Evolutionary conservation across 495 filamentous ascomycete genomes (phyloP).

Genomic region (Penicillium argentinense): DNA sequence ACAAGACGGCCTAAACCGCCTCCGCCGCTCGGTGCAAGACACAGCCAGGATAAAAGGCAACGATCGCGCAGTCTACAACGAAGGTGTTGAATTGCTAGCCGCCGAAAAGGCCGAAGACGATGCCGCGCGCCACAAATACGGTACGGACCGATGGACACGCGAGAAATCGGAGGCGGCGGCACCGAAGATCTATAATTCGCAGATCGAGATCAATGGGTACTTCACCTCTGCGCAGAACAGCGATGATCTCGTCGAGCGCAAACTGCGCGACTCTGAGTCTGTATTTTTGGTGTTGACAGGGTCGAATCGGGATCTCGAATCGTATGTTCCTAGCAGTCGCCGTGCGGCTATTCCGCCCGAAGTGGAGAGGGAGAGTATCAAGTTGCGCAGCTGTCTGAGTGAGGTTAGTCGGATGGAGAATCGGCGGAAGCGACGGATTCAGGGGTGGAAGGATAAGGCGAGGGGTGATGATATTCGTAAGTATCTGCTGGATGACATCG

Average conservation of each 20-base stretch:
- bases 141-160: conserved; percentile 83
- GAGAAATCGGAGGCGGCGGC: conserved; percentile 67
- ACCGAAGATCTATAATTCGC: conserved; percentile 71
- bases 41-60: conserved; percentile 80
- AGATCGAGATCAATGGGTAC: conserved; percentile 80
- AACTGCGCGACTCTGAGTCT: conserved; percentile 72
- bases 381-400: conserved; percentile 73
- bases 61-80: conserved; percentile 72
- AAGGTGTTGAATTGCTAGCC: conserved; percentile 72
- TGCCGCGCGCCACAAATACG: conserved; percentile 71
- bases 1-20: conserved; percentile 73
- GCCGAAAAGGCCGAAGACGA: conserved; percentile 84
- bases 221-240: conserved; percentile 80
- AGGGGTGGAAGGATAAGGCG: conserved; percentile 71
- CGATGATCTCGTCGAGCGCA: conserved; percentile 76
- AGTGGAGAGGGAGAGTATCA: conserved; percentile 74
- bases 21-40: conserved; percentile 78
- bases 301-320: conserved; percentile 74
- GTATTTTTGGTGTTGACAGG: conserved; percentile 73
- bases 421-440: conserved; percentile 70
- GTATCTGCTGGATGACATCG: conserved; percentile 12
- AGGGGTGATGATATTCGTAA: conserved; percentile 86
- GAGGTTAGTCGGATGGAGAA: conserved; percentile 81
- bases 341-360: conserved; percentile 73
- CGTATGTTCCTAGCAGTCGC: conserved; percentile 85